phyloP scores from a whole-genome alignment of 305 asterid species.

The Fraxinus paxiana region DNA sequence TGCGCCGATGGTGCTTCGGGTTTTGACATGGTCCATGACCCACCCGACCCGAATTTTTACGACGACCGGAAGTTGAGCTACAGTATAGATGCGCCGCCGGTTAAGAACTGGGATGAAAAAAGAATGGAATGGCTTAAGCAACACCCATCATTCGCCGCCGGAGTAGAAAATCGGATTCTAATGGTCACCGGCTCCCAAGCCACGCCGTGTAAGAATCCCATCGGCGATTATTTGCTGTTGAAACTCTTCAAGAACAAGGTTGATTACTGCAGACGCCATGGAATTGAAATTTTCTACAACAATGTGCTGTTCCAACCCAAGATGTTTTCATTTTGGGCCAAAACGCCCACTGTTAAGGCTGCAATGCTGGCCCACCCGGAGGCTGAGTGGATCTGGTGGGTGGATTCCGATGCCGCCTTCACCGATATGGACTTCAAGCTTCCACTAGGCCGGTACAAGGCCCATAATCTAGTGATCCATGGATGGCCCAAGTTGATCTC shows the following conservation, averaged over 20 bases:
- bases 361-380: conserved; percentile 96
- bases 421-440: conserved; percentile 85
- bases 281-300: conserved; percentile 82
- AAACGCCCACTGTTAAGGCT: conserved; percentile 67
- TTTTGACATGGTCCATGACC: conserved; percentile 37
- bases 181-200: conserved; percentile 88
- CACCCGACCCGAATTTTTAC: conserved; percentile 58
- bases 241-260: conserved; percentile 85
- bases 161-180: conserved; percentile 44
- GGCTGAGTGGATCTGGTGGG: conserved; percentile 99
- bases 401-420: conserved; percentile 88
- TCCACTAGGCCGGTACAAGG: conserved; percentile 65
- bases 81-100: conserved; percentile 54
- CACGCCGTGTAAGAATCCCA: conserved; percentile 73
- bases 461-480: conserved; percentile 70
- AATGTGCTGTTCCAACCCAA: conserved; percentile 62
- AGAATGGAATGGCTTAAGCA: conserved; percentile 60
- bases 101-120: conserved; percentile 71
- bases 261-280: conserved; percentile 82
- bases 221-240: conserved; percentile 71
- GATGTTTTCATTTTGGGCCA: conserved; percentile 97
- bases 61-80: conserved; percentile 68
- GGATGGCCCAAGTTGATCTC: conserved; percentile 64
- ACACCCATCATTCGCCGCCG: conserved; percentile 62
- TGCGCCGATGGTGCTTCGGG: conserved; percentile 17